Evolutionary conservation across 2,329 filamentous ascomycete species (phyloP), one percentile per base, ranked within the genome.

Genomic region (Sporothrix mexicana): DNA sequence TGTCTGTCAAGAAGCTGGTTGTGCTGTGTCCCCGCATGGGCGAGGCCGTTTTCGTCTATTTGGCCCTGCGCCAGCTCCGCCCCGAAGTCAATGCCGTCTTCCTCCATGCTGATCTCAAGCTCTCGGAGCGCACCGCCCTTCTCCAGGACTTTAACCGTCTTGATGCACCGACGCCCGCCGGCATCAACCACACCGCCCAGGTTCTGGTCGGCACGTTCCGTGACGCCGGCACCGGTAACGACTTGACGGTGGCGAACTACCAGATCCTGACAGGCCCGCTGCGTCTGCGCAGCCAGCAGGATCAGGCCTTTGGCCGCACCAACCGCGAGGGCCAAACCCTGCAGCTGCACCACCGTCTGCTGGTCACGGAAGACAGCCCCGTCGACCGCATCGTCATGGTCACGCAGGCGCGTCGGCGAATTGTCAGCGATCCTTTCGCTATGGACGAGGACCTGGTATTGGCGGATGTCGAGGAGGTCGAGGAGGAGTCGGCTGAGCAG

Each of bases 261-360:
- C 77, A 77, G 75, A 73, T 76, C 43, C 67, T 77, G 45, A 77
- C 77, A 2, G 76, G 76, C 8, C 74, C 76, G 30, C 64, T 77
- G 73, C 74, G 76, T 12, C 70, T 76, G 43, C 69, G 57, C 74
- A 76, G 75, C 73, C 74, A 76, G 53, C 73, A 75, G 62, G 73
- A 75, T 66, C 76, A 77, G 74, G 76, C 76, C 8, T 77, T 77
- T 75, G 74, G 75, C 0, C 76, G 76, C 47, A 77, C 76, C 20
- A 77, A 77, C 74, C 75, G 76, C 53, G 74, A 76, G 73, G 76
- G 76, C 69, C 76, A 77, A 71, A 71, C 72, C 25, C 70, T 77
- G 64, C 66, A 9, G n/a, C 74, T 77, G 68, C 74, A 74, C 53
- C 77, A 77, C 53, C 55, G 45, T 25, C 73, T 77, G 72, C 73